Percentiles rank a stretch among this genome's conserved stretches.
These are phyloP conservation scores for Fusarium sp. DNA, from an alignment of 2,329 filamentous ascomycete genomes.

Conservation along the genomic window DNA sequence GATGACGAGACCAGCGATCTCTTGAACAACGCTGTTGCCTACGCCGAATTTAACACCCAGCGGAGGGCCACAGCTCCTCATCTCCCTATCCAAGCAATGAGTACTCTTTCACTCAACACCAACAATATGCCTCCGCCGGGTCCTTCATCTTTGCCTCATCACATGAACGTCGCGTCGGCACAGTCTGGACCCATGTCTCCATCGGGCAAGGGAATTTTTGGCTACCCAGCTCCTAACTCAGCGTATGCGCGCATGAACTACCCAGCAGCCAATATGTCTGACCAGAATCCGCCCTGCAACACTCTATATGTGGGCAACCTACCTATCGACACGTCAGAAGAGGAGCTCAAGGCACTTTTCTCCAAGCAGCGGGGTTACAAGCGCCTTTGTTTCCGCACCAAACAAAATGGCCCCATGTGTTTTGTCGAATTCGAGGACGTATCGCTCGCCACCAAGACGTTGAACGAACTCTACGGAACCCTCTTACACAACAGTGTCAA, in stretches of 20 bases:
- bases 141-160: constrained; percentile 67
- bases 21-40: constrained; percentile 79
- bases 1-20: constrained; percentile 79
- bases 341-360: constrained; percentile 94
- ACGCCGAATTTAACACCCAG: constrained; percentile 71
- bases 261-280: constrained; percentile 91
- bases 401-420: constrained; percentile 97
- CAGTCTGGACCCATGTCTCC: constrained; percentile 48
- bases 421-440: constrained; percentile 98
- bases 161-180: constrained; percentile 57
- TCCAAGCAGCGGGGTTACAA: constrained; percentile 96
- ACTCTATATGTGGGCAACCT: constrained; percentile 98
- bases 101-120: constrained; percentile 78
- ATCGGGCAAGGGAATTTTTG: constrained; percentile 10
- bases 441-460: constrained; percentile 89
- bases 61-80: constrained; percentile 79
- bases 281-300: constrained; percentile 97
- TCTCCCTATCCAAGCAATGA: constrained; percentile 77
- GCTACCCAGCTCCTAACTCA: constrained; percentile 58
- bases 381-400: constrained; percentile 92
- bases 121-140: constrained; percentile 59
- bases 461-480: constrained; percentile 90
- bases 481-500: constrained; percentile 92
- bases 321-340: constrained; percentile 91
- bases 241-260: constrained; percentile 75